These are phyloP conservation scores for Boletus sp. DNA, from an alignment of 1,284 basidiomycete species.

Conservation along the genomic window DNA sequence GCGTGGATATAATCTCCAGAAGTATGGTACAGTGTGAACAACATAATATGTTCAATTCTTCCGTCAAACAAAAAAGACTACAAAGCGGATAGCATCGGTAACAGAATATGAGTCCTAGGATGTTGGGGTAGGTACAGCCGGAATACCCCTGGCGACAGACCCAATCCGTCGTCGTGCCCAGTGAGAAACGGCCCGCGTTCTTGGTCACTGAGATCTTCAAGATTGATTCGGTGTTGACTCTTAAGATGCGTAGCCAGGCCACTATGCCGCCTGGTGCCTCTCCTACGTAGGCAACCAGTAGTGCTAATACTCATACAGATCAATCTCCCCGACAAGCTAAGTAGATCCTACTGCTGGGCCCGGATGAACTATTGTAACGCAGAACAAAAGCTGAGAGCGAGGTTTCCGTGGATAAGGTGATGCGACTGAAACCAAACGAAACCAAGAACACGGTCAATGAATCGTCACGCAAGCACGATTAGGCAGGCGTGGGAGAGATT, in stretches of 20 bases:
- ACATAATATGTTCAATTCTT: too few species aligned
- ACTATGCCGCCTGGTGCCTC: too few species aligned
- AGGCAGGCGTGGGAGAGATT: background rate
- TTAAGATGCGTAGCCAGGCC: too few species aligned
- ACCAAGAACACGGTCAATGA: background rate
- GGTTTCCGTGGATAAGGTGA: background rate
- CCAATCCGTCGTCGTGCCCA: background rate
- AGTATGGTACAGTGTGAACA: too few species aligned
- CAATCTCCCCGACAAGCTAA: background rate
- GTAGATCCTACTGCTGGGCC: background rate
- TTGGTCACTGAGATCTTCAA: too few species aligned
- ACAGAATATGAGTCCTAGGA: background rate
- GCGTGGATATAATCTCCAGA: too few species aligned
- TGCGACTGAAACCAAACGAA: slow-evolving; percentile 6
- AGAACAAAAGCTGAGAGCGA: slow-evolving; percentile 1
- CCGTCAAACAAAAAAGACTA: background rate
- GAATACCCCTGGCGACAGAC: background rate
- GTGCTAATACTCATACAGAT: slow-evolving; percentile 13
- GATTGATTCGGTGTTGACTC: too few species aligned
- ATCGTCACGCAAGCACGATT: background rate
- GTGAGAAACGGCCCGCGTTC: background rate
- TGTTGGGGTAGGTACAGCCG: background rate
- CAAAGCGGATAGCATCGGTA: background rate
- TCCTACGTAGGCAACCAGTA: background rate
- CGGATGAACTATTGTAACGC: background rate